Evolutionary conservation across 257 asterid genomes (phyloP), one percentile per base, ranked within the genome.

Genomic region (Pogostemon cablin): DNA sequence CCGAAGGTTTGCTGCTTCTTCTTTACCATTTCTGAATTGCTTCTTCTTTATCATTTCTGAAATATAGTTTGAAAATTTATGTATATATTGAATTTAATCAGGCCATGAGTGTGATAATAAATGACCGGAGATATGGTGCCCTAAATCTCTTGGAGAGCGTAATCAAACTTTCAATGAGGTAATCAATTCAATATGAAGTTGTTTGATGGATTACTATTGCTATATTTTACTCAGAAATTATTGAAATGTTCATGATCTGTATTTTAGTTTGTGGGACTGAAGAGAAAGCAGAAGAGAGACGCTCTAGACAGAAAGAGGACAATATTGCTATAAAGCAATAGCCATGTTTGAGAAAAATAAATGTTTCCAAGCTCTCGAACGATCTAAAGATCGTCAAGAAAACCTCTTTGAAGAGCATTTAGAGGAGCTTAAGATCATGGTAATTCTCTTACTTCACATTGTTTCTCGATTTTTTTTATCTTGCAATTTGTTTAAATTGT

Each of bases 131-230:
- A 79, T 95, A 95, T 82, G 96, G 93, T 57, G 92, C 92, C 50
- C 71, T 95, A 58, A 89, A 75, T 72, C 97, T 63, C 90, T 89
- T 68, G 95, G 96, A 68, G 97, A 91, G 87, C 81, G 90, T 76
- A 95, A 95, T 69, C 98, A 95, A 80, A 86, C 88, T 71, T 95
- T 91, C 75, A 88, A 84, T 69, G 99, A 91, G 97, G 98, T 58
- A 69, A 34, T 44, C 62, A 67, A 9, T 69, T 65, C 35, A 60
- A 59, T 20, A 20, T 76, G 69, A 64, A 46, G 71, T 78, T 72
- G 65, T 73, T 73, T 71, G 32, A 50, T 62, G 48, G 54, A 62
- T 55, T 58, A 8, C 68, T 69, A 3, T 59, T 38, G 38, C 48
- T 77, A 71, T 62, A 38, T 49, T 68, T 42, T 44, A 68, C 73